A percentile compares a stretch with the other conserved stretches of the same genome.
Conservation (phyloP, 768 basidiomycete genomes). For the Leccinum subtestaceum region DNA sequence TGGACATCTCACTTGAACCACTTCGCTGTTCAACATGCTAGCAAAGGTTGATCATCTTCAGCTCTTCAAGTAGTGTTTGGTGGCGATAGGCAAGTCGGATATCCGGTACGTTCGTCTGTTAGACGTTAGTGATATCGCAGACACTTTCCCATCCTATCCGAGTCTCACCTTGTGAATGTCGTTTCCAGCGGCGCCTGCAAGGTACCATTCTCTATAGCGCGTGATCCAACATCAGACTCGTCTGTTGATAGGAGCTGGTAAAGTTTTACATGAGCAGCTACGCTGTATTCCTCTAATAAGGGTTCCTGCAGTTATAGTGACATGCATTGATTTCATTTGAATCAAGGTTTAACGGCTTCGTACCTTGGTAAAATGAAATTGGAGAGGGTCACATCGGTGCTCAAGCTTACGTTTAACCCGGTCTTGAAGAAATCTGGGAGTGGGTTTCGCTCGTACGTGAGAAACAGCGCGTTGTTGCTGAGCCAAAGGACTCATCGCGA, state of each 20-base stretch:
- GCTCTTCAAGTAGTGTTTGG: slow-evolving; percentile 82
- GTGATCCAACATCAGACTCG: background rate
- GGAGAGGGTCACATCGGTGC: slow-evolving; percentile 88
- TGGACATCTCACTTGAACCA: background rate
- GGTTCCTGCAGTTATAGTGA: slow-evolving; percentile 62
- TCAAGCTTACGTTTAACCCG: slow-evolving; percentile 92
- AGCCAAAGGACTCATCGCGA: slow-evolving; percentile 91
- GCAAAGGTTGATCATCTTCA: slow-evolving; percentile 56
- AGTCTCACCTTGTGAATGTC: slow-evolving; percentile 84
- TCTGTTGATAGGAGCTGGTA: background rate
- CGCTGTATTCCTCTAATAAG: slow-evolving; percentile 93
- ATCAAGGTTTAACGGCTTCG: background rate
- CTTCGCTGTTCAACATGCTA: slow-evolving; percentile 1
- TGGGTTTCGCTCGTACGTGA: slow-evolving; percentile 96
- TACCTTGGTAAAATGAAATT: slow-evolving; percentile 98
- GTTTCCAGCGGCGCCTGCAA: slow-evolving; percentile 90
- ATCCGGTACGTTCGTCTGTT: slow-evolving; percentile 94
- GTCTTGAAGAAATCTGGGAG: slow-evolving; percentile 96
- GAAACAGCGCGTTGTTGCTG: slow-evolving; percentile 96
- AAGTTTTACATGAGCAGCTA: slow-evolving; percentile 83
- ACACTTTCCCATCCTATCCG: background rate
- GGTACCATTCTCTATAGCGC: slow-evolving; percentile 74
- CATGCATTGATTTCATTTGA: background rate
- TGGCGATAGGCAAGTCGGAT: slow-evolving; percentile 87
- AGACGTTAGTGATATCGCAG: slow-evolving; percentile 3